Evolutionary conservation across 192 early-diverging fungal species (phyloP).

Genomic region (Entomortierella beljakovae): DNA sequence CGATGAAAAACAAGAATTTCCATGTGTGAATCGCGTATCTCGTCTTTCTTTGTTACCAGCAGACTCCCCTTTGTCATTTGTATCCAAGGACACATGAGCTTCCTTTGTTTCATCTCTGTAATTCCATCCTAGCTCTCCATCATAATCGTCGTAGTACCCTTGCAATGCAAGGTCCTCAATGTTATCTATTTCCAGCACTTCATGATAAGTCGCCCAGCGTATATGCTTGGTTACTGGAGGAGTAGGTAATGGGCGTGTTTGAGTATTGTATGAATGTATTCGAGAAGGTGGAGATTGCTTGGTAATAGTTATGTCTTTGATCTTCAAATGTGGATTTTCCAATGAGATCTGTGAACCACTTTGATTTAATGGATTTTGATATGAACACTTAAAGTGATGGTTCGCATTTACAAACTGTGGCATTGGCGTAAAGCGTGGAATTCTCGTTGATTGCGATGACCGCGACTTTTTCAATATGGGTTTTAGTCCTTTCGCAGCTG

Average conservation of each 20-base stretch:
- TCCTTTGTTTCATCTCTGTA: constrained; percentile 25
- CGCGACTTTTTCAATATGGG: no score
- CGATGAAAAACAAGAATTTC: neutral
- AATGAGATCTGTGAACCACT: no score
- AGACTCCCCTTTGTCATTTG: neutral
- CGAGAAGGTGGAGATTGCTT: neutral
- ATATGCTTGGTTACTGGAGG: constrained; percentile 18
- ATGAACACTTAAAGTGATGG: no score
- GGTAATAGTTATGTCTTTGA: no score
- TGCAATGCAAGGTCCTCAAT: constrained; percentile 14
- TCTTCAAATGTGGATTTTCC: no score
- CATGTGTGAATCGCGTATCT: no score
- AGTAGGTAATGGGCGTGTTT: constrained; percentile 23
- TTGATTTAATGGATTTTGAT: no score
- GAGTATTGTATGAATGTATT: neutral
- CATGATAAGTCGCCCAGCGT: constrained; percentile 10
- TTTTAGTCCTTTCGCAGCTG: no score
- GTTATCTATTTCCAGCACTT: constrained; percentile 22
- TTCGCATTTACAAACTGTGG: neutral
- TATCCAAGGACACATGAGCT: neutral
- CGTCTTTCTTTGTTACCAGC: constrained; percentile 2
- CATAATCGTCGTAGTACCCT: constrained; percentile 25
- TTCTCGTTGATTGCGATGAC: no score
- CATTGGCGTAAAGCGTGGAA: no score
- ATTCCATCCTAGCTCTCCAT: constrained; percentile 25